Percentiles rank a stretch among this genome's conserved stretches.
Evolutionary conservation across 1,139 yeast genomes (phyloP).

Genomic region (Taphrina confusa): DNA sequence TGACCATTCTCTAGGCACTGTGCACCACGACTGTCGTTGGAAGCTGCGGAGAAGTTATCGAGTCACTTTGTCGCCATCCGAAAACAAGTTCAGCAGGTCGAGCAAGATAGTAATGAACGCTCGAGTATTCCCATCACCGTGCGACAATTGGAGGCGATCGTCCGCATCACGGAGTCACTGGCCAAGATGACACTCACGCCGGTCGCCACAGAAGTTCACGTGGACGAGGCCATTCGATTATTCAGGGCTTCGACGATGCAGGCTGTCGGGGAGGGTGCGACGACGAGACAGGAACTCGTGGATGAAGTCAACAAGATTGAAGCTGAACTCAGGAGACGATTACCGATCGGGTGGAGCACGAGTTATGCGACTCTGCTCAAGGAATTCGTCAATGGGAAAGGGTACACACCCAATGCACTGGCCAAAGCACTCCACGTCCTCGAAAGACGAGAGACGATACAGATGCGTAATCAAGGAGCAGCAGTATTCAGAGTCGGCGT

Average conservation of each 20-base stretch:
- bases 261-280: constrained; percentile 85
- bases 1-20: constrained; percentile 55
- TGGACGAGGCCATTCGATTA: constrained; percentile 89
- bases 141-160: constrained; percentile 95
- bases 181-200: constrained; percentile 85
- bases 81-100: constrained; percentile 77
- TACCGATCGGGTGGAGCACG: constrained; percentile 97
- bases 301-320: constrained; percentile 79
- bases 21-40: constrained; percentile 88
- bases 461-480: constrained; percentile 85
- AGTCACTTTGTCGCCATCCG: constrained; percentile 92
- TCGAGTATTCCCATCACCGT: constrained; percentile 96
- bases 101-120: constrained; percentile 78
- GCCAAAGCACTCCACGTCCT: constrained; percentile 79
- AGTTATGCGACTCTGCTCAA: constrained; percentile 78
- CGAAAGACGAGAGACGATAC: constrained; percentile 83
- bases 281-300: constrained; percentile 55
- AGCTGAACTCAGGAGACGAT: constrained; percentile 78
- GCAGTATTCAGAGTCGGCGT: constrained; percentile 80
- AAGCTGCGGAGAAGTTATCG: constrained; percentile 88
- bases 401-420: constrained; percentile 68
- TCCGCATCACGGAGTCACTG: constrained; percentile 90
- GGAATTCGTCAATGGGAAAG: constrained; percentile 73
- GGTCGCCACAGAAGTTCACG: constrained; percentile 83
- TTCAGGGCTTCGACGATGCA: constrained; percentile 98